Percentiles rank a stretch among this genome's conserved stretches.
Conservation (phyloP, 176 grass and related monocot species). For the Olyra latifolia region DNA sequence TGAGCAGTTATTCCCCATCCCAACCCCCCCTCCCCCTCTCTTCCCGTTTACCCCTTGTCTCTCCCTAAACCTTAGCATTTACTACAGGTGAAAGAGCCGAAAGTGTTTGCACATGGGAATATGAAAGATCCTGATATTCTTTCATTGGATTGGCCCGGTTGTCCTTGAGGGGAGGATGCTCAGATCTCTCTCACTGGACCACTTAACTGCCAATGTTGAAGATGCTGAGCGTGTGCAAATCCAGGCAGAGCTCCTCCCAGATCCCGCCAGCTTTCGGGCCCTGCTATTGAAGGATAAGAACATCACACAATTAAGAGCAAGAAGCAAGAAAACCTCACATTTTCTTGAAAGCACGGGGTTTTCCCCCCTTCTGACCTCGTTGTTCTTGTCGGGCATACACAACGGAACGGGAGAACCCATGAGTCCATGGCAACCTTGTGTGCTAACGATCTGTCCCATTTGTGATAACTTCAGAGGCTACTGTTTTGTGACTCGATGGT, state of each 20-base stretch:
- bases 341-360: not conserved
- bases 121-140: constrained; percentile 46
- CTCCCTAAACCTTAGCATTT: not conserved
- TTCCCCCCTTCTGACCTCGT: not conserved
- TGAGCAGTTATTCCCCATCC: constrained; percentile 11
- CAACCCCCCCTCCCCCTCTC: not conserved
- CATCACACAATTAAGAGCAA: not conserved
- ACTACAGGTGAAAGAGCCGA: constrained; percentile 78
- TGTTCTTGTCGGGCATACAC: not conserved
- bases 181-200: constrained; percentile 34
- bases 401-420: not conserved
- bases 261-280: not conserved
- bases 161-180: constrained; percentile 41
- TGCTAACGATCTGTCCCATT: not conserved
- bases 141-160: constrained; percentile 67
- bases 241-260: constrained; percentile 1
- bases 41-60: too few relatives aligned
- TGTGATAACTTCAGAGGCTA: not conserved
- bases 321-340: not conserved
- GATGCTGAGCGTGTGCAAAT: constrained; percentile 12
- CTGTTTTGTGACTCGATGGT: not conserved
- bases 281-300: constrained; percentile 6
- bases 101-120: constrained; percentile 85
- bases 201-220: constrained; percentile 24
- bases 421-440: constrained; percentile 12